Percentiles rank a stretch among this genome's conserved stretches.
phyloP scores from a whole-genome alignment of 441 rosid genomes.

The Gossypium lobatum region DNA sequence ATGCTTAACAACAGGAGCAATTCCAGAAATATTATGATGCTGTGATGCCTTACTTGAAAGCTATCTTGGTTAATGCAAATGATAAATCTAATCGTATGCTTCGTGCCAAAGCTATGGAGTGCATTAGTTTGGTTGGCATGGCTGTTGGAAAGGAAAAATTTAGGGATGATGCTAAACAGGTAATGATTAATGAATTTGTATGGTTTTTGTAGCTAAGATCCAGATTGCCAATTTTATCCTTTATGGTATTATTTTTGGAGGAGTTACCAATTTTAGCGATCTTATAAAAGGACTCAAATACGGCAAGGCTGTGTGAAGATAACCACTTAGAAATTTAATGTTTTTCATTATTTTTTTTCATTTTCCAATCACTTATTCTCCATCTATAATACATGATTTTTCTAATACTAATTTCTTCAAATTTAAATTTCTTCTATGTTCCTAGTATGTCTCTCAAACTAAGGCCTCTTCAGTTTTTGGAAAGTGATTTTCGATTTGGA shows the following conservation, averaged over 20 bases:
- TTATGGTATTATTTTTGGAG: not conserved
- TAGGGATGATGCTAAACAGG: conserved; percentile 46
- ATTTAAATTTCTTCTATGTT: not conserved
- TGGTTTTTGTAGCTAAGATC: not conserved
- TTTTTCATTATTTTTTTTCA: not conserved
- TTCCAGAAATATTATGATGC: conserved; percentile 45
- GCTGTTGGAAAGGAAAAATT: conserved; percentile 51
- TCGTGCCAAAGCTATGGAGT: conserved; percentile 45
- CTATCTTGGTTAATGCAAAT: conserved; percentile 41
- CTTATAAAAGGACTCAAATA: conserved; percentile 1
- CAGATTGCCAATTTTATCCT: not conserved
- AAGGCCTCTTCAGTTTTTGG: not conserved
- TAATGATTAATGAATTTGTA: conserved; percentile 13
- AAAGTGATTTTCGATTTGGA: not conserved
- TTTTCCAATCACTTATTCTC: not conserved
- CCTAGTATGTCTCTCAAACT: not conserved
- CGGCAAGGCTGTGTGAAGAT: not conserved
- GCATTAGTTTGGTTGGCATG: conserved; percentile 48
- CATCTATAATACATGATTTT: not conserved
- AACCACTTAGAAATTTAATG: not conserved
- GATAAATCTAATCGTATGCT: conserved; percentile 42
- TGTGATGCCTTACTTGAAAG: conserved; percentile 53
- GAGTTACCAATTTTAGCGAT: not conserved
- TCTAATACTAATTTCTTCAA: not conserved
- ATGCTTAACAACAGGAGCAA: conserved; percentile 28